Conservation (phyloP, 169 alveolate species). For the Plasmodium relictum region DNA sequence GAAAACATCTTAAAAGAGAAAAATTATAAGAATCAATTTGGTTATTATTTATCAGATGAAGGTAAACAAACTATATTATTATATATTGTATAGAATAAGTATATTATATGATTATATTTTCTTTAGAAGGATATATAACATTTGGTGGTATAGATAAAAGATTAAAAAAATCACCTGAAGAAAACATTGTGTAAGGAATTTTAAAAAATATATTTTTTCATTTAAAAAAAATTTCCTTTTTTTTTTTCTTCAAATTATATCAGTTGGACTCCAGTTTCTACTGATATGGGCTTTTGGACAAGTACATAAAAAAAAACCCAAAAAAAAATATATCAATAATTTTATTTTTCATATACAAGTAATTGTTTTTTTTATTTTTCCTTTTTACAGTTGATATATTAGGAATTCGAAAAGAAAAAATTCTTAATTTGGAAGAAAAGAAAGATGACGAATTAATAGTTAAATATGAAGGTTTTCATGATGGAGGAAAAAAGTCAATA, state of each 20-base stretch:
- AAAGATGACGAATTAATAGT: conserved; percentile 30
- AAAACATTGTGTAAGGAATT: conserved; percentile 76
- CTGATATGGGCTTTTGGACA: conserved; percentile 78
- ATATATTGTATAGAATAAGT: background rate
- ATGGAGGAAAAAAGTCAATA: conserved; percentile 68
- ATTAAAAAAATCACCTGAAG: conserved; percentile 81
- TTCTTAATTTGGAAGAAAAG: background rate
- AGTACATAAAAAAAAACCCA: conserved; percentile 20
- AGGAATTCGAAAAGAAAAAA: conserved; percentile 55
- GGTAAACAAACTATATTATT: conserved; percentile 5
- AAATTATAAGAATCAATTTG: conserved; percentile 53
- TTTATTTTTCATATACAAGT: background rate
- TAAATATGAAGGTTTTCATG: conserved; percentile 76
- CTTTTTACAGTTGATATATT: conserved; percentile 25
- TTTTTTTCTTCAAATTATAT: background rate
- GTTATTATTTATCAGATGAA: conserved; percentile 47
- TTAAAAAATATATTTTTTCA: background rate
- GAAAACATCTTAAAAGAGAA: conserved; percentile 27
- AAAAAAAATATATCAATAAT: background rate
- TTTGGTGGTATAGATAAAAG: conserved; percentile 85
- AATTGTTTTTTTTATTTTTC: background rate
- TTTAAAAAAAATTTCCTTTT: conserved; percentile 3
- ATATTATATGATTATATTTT: background rate
- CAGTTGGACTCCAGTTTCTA: conserved; percentile 76
- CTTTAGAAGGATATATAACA: conserved; percentile 82